Base-by-base conservation (phyloP, 148 eudicot species). In the Heliamphora exappendiculata region DNA sequence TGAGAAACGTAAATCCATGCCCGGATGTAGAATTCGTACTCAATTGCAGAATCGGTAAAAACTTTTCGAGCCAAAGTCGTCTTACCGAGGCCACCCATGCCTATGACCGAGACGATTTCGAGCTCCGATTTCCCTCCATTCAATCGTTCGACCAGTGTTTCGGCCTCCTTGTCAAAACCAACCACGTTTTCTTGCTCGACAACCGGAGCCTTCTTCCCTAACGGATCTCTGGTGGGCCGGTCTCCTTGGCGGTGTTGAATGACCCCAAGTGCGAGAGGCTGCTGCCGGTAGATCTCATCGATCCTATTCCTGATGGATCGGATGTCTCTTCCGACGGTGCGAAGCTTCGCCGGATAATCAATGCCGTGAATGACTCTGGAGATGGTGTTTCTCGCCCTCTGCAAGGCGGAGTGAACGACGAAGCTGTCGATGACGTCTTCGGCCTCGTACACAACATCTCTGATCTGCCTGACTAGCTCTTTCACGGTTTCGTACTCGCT, bases 21-120 rank as follows among this genome's bases (percentile, higher is more conserved):
- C 9, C 55, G 79, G 14, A 55, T 62, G 14, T 16, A 49, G 39
- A 85, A 85, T 41, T 77, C 71, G 12, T 68, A 70, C 64, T 33
- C 71, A 26, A 85, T 59, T 7, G 65, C 16, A 31, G 65, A 72
- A 74, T 77, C 76, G 7, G 68, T 77, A 60, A 70, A 85, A 9
- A 85, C 39, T 74, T 75, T 85, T 67, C 55, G 80, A n/a, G 81
- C 88, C 42, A 85, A 53, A 14, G 83, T 85, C 1, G 88, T 85
- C 78, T 82, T 85, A 29, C 85, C 83, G 2, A 82, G 78, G 7
- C 83, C 83, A 0, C 83, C 81, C 88, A 85, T 82, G 12, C 87
- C 87, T 13, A 85, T 74, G 10, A 85, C 73, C 5, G 84, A 81
- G 4, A 84, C 50, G 33, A 81, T 70, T 24, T 84, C 84, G 20